phyloP scores from a whole-genome alignment of 164 flowering plant genomes.

The Vitis rupestris region DNA sequence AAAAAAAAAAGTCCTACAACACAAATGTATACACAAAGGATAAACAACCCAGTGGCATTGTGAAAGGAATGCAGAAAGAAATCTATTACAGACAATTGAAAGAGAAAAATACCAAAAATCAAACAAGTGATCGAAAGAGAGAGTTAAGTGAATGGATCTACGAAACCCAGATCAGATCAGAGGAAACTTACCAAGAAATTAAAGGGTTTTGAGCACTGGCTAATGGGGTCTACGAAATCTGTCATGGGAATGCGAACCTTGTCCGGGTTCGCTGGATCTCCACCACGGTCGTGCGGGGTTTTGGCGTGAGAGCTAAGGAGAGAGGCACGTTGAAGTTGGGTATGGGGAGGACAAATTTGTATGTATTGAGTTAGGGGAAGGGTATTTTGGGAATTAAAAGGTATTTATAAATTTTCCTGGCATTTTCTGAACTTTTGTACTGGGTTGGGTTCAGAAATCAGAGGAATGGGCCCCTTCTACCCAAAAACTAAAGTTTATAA shows the following conservation, averaged over 20 bases:
- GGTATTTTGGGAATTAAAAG: too few species aligned
- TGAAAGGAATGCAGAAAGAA: background rate
- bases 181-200: conserved; percentile 5
- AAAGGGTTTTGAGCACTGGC: background rate
- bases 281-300: background rate
- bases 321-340: background rate
- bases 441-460: too few species aligned
- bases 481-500: too few species aligned
- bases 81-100: background rate
- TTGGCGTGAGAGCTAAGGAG: conserved; percentile 9
- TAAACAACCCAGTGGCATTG: background rate
- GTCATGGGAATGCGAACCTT: background rate
- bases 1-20: background rate
- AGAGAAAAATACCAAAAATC: background rate
- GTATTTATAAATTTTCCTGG: too few species aligned
- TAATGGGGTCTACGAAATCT: background rate
- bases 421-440: too few species aligned
- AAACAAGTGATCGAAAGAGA: background rate
- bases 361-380: background rate
- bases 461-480: too few species aligned
- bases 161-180: conserved; percentile 7
- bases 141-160: background rate
- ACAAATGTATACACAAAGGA: background rate
- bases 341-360: background rate
- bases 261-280: conserved; percentile 13